A percentile compares a stretch with the other conserved stretches of the same genome.
Conservation (phyloP, 2,329 filamentous ascomycete genomes). For the Talaromyces verruculosus region DNA sequence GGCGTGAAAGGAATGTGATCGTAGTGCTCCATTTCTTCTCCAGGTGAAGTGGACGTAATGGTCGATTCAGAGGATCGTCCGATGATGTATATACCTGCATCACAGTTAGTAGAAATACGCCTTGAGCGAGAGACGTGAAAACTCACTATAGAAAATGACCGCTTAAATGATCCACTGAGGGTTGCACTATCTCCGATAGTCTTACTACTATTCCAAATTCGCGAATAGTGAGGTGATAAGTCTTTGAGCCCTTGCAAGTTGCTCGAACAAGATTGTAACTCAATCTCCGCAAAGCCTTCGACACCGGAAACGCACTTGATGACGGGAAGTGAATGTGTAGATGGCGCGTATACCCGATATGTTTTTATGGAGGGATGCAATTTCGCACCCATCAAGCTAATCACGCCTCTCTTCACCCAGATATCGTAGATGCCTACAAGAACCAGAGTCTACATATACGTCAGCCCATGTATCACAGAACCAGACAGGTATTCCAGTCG, state of each 20-base stretch:
- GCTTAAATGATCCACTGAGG: conserved; percentile 32
- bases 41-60: conserved; percentile 44
- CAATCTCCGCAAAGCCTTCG: conserved; percentile 48
- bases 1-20: conserved; percentile 47
- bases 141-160: conserved; percentile 46
- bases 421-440: conserved; percentile 58
- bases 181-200: conserved; percentile 36
- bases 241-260: conserved; percentile 47
- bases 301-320: conserved; percentile 49
- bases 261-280: conserved; percentile 49
- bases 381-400: conserved; percentile 60
- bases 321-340: conserved; percentile 57
- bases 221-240: conserved; percentile 54
- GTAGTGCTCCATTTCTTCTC: conserved; percentile 46
- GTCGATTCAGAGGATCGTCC: conserved; percentile 44
- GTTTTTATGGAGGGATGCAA: conserved; percentile 47
- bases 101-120: not conserved
- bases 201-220: conserved; percentile 51
- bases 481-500: not conserved
- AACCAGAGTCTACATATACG: conserved; percentile 38
- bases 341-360: conserved; percentile 56
- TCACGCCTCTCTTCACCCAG: conserved; percentile 56
- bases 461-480: not conserved
- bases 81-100: conserved; percentile 42
- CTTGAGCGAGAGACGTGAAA: not conserved